Conservation (phyloP, 164 flowering plant species). For the Magnolia kwangsiensis region DNA sequence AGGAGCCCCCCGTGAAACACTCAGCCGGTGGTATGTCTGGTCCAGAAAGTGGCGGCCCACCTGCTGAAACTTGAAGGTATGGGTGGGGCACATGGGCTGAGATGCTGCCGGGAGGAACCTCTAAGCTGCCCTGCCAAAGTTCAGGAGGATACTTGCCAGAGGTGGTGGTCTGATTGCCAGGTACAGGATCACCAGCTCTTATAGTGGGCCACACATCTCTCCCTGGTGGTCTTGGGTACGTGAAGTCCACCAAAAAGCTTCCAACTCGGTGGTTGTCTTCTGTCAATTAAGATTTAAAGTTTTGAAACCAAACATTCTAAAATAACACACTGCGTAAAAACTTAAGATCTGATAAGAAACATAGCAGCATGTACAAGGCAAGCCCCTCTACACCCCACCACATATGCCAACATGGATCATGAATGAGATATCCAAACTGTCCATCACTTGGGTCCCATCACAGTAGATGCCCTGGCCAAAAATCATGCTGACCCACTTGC, state of each 20-base stretch:
- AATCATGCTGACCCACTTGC: not conserved
- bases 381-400: not conserved
- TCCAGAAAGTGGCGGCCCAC: constrained; percentile 39
- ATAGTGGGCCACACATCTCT: constrained; percentile 48
- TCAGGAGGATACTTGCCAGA: constrained; percentile 38
- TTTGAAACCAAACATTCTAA: not conserved
- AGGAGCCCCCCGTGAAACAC: constrained; percentile 49
- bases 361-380: not conserved
- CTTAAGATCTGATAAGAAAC: not conserved
- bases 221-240: constrained; percentile 39
- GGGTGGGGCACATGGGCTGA: constrained; percentile 20
- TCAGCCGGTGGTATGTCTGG: constrained; percentile 46
- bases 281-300: constrained; percentile 26
- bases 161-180: constrained; percentile 25
- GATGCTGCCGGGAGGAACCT: constrained; percentile 35
- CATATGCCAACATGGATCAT: not conserved
- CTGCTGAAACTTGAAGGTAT: constrained; percentile 41
- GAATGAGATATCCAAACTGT: not conserved
- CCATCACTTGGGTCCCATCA: not conserved
- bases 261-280: constrained; percentile 52
- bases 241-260: constrained; percentile 71
- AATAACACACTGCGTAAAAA: not conserved
- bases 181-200: constrained; percentile 36
- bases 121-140: constrained; percentile 48
- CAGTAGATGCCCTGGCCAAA: not conserved